Evolutionary conservation across 257 asterid species (phyloP).

Genomic region (Nicotiana tomentosiformis): DNA sequence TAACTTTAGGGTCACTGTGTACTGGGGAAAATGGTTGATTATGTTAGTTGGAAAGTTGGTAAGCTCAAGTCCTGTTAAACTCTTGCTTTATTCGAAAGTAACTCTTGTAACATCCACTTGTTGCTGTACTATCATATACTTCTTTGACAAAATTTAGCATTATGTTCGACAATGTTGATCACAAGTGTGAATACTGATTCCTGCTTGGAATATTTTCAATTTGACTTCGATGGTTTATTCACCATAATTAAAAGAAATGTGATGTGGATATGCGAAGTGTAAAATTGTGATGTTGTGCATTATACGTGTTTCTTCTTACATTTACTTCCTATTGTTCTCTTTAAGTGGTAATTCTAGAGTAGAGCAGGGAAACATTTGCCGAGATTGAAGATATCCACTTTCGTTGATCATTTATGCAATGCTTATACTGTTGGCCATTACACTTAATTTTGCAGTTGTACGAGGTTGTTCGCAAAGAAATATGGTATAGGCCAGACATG

Average conservation of each 20-base stretch:
- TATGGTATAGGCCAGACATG: conserved; percentile 94
- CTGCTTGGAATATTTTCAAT: background rate
- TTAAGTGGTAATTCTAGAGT: background rate
- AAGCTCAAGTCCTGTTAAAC: background rate
- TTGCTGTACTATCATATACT: background rate
- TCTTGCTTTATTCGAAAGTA: background rate
- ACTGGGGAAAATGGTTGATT: too few species aligned
- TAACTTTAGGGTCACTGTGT: background rate
- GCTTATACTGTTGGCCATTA: background rate
- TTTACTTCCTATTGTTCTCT: background rate
- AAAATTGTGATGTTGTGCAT: too few species aligned
- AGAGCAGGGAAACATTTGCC: background rate
- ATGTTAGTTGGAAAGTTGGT: background rate
- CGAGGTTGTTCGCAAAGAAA: conserved; percentile 71
- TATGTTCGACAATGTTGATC: background rate
- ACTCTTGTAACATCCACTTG: background rate
- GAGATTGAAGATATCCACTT: background rate
- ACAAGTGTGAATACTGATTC: background rate
- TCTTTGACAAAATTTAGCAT: background rate
- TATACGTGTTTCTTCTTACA: background rate
- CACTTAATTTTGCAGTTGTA: conserved; percentile 44
- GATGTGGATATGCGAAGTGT: background rate
- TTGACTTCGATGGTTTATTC: background rate
- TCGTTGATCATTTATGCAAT: background rate
- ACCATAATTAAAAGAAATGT: background rate